Percentiles rank a stretch among this genome's conserved stretches.
These are phyloP conservation scores for Rhytidiadelphus loreus DNA, from an alignment of 225 moss, liverwort and hornwort genomes.

Conservation along the genomic window DNA sequence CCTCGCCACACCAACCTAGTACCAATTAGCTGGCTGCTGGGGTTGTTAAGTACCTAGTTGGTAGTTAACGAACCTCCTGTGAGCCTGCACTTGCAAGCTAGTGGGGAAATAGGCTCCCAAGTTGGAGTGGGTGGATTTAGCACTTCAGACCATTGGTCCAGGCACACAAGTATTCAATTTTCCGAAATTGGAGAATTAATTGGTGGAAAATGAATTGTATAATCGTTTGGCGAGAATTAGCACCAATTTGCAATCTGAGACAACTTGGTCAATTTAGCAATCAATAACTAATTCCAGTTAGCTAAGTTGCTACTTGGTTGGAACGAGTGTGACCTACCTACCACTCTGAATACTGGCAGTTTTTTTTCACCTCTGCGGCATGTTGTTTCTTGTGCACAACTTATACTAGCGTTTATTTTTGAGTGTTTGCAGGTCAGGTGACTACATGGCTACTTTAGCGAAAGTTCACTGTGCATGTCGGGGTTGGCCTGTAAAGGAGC, in stretches of 20 bases:
- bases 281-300: neutral
- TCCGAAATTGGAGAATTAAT: neutral
- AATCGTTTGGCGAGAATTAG: neutral
- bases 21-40: neutral
- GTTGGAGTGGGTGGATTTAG: neutral
- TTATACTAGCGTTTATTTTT: neutral
- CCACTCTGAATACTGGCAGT: neutral
- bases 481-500: constrained; percentile 43
- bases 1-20: neutral
- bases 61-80: neutral
- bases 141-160: neutral
- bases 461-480: constrained; percentile 76
- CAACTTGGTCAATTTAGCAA: neutral
- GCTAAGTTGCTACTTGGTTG: neutral
- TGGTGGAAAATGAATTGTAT: neutral
- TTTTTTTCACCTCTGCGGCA: neutral
- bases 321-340: neutral
- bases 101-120: neutral
- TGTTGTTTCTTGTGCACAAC: neutral
- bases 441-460: constrained; percentile 81
- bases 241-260: neutral
- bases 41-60: neutral
- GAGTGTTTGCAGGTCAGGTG: constrained; percentile 56
- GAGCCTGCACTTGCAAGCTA: neutral
- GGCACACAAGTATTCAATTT: neutral